Base-by-base conservation (phyloP, 257 asterid genomes). In the Solanum peruvianum region DNA sequence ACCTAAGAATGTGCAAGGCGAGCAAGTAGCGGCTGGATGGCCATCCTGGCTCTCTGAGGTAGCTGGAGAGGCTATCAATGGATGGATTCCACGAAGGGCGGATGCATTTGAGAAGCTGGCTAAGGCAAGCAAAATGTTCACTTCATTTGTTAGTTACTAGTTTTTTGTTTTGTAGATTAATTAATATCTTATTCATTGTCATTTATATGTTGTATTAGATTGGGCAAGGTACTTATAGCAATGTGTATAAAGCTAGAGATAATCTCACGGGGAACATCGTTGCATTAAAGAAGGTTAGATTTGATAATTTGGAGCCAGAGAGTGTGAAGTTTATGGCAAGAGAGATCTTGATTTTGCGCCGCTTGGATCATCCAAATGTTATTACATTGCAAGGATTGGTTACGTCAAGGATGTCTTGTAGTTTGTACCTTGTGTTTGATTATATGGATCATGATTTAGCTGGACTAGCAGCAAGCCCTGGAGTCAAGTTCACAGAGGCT, bases 21-120 rank as follows among this genome's bases (percentile, higher is more conserved):
- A 95, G 93, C 98, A 95, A 91, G 97, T 95, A 58, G 97, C 98
- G 47, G 98, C 98, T 15, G 98, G 98, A 62, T 95, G 98, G 98
- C 98, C 98, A 6, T 87, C 96, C 4, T 95, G 98, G 98, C 97
- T 95, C 66, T 93, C 96, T 12, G 96, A 93, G 7, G 98, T 94
- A 67, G 98, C 98, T 11, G 98, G 97, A 5, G 98, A 94, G 93
- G 97, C 98, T 2, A 93, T 95, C 89, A 94, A 92, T 62, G 98
- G 98, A 20, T 95, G 95, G 98, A 93, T 91, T 10, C 98, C 98
- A 35, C 95, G 98, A 9, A 93, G 98, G 58, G 98, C 98, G 10
- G 98, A 95, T 91, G 90, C 96, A 29, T 95, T 93, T 78, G 98
- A 94, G 88, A 95, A 95, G 89, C 91, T 95, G 42, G 96, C 94